Conservation (phyloP, 2,329 filamentous ascomycete genomes). For the Scedosporium apiospermum region DNA sequence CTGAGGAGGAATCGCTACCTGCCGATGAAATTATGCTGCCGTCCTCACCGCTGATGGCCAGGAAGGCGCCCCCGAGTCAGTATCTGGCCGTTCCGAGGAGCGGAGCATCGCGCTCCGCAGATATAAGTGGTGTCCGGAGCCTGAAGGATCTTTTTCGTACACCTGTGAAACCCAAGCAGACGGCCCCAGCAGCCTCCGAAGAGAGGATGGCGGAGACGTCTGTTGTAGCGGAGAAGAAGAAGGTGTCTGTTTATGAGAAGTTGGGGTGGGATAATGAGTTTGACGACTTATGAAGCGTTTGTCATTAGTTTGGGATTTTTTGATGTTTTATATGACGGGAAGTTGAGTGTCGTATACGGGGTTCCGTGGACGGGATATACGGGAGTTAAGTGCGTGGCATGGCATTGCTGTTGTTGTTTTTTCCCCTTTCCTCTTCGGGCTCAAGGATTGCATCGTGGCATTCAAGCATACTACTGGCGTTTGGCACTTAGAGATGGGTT, state of each 20-base stretch:
- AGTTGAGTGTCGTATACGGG: not conserved
- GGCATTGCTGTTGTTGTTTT: no score
- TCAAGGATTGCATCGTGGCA: no score
- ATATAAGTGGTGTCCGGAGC: constrained; percentile 9
- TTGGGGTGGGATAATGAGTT: constrained; percentile 51
- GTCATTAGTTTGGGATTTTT: not conserved
- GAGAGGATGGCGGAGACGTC: constrained; percentile 10
- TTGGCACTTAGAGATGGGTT: no score
- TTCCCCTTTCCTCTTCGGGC: no score
- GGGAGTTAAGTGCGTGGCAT: no score
- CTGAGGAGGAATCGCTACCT: not conserved
- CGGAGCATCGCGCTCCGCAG: constrained; percentile 11
- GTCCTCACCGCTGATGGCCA: constrained; percentile 25
- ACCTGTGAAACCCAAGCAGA: constrained; percentile 23
- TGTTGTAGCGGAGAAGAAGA: constrained; percentile 13
- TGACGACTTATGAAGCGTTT: constrained; percentile 28
- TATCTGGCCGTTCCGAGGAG: constrained; percentile 4
- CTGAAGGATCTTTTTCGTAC: constrained; percentile 23
- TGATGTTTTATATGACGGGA: constrained; percentile 6
- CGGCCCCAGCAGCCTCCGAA: constrained; percentile 10
- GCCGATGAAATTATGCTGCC: constrained; percentile 19
- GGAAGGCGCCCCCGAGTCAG: constrained; percentile 10
- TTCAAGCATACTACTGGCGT: no score
- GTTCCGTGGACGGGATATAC: no score
- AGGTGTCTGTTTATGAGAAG: constrained; percentile 40